phyloP scores from a whole-genome alignment of 2,329 filamentous ascomycete genomes.

The Penicillium concentricum region DNA sequence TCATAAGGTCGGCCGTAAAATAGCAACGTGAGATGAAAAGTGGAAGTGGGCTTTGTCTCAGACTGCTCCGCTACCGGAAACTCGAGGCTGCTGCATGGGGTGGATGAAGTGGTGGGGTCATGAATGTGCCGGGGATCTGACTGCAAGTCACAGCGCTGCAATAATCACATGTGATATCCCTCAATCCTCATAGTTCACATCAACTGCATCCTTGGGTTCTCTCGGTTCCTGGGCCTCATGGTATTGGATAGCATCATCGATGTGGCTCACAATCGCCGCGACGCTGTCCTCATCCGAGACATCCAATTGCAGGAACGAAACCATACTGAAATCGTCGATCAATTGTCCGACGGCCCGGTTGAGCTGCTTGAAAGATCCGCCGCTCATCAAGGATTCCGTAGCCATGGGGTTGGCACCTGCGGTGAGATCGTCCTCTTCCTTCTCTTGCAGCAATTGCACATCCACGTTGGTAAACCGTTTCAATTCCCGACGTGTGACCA shows the following conservation, averaged over 20 bases:
- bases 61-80: neutral
- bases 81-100: neutral
- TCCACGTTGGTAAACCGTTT: constrained; percentile 91
- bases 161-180: constrained; percentile 7
- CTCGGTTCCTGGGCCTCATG: constrained; percentile 90
- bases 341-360: constrained; percentile 86
- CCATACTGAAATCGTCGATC: constrained; percentile 98
- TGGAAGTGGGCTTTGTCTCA: neutral
- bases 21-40: neutral
- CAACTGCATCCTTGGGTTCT: constrained; percentile 69
- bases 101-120: neutral
- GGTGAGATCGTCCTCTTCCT: constrained; percentile 50
- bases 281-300: constrained; percentile 91
- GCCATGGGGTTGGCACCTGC: constrained; percentile 62
- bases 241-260: constrained; percentile 90
- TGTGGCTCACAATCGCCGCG: constrained; percentile 78
- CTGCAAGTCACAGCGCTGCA: neutral
- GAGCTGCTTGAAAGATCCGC: constrained; percentile 75
- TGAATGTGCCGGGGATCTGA: neutral
- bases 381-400: constrained; percentile 71
- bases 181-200: constrained; percentile 51
- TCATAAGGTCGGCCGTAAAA: neutral
- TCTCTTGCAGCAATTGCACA: constrained; percentile 73
- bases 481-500: constrained; percentile 81
- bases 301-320: constrained; percentile 88